Percentiles rank a stretch among this genome's conserved stretches.
Evolutionary conservation across 2,329 filamentous ascomycete species (phyloP).

Genomic region (Aspergillus sp.): DNA sequence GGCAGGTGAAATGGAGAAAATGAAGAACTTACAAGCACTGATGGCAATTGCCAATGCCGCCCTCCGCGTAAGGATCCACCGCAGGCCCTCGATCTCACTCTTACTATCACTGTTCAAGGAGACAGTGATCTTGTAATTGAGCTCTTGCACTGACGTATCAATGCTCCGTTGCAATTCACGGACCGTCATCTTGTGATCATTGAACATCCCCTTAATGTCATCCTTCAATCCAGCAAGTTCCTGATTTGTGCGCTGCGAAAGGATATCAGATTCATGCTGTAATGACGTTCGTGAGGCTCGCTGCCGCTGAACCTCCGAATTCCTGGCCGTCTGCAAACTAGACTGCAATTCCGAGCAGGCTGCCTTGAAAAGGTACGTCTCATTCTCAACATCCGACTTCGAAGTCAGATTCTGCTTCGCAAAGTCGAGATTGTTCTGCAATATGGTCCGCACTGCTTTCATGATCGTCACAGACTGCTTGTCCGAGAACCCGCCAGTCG

Average conservation of each 20-base stretch:
- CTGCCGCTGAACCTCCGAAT: conserved; percentile 75
- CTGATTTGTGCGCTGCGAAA: conserved; percentile 80
- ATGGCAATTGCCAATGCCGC: conserved; percentile 60
- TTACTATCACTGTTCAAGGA: conserved; percentile 85
- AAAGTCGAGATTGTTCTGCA: conserved; percentile 76
- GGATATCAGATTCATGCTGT: conserved; percentile 93
- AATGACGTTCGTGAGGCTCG: conserved; percentile 79
- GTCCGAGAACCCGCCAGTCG: conserved; percentile 67
- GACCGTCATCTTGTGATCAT: conserved; percentile 91
- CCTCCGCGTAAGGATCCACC: conserved; percentile 77
- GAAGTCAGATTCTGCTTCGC: conserved; percentile 79
- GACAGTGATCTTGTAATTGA: conserved; percentile 96
- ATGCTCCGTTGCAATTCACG: conserved; percentile 81
- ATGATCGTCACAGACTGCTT: conserved; percentile 81
- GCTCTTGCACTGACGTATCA: conserved; percentile 86
- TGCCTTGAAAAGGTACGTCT: conserved; percentile 89
- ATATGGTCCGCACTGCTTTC: conserved; percentile 80
- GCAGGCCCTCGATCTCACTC: conserved; percentile 84
- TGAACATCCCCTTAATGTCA: conserved; percentile 92
- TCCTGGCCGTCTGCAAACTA: conserved; percentile 77
- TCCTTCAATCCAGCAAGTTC: conserved; percentile 81
- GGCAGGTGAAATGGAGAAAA: background rate
- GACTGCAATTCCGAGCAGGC: conserved; percentile 89
- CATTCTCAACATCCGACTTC: conserved; percentile 92
- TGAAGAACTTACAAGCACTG: conserved; percentile 46